Conservation (phyloP, 345 rosid species). For the Geranium rotundifolium region DNA sequence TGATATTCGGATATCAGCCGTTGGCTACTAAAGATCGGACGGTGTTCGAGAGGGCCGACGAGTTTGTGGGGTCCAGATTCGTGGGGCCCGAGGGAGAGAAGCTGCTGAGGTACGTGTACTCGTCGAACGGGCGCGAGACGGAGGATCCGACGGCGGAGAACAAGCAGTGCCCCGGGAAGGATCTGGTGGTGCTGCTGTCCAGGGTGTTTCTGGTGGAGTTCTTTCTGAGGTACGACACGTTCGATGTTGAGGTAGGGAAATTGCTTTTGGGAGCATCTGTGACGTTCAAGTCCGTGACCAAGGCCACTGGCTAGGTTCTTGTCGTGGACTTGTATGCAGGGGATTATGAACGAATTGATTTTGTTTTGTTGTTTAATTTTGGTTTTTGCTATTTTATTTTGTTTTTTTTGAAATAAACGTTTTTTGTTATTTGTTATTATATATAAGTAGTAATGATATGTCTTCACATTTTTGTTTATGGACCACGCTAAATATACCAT, state of each 20-base stretch:
- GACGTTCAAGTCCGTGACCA: conserved; percentile 3
- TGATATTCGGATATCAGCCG: conserved; percentile 43
- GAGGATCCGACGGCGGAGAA: conserved; percentile 27
- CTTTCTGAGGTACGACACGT: conserved; percentile 42
- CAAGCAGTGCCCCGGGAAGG: conserved; percentile 45
- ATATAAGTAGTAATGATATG: too few species aligned
- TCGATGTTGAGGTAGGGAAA: conserved; percentile 13
- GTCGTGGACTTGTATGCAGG: too few species aligned
- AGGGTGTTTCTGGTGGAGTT: conserved; percentile 35
- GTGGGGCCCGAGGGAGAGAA: conserved; percentile 27
- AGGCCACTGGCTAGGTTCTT: too few species aligned
- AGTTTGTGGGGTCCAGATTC: conserved; percentile 33
- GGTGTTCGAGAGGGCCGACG: conserved; percentile 26
- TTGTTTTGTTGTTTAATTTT: too few species aligned
- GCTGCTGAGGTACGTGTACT: conserved; percentile 34
- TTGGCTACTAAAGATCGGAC: conserved; percentile 32
- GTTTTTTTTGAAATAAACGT: too few species aligned
- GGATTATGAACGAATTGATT: too few species aligned
- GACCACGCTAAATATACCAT: too few species aligned
- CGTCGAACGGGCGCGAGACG: conserved; percentile 43
- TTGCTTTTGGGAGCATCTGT: conserved; percentile 13
- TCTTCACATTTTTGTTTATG: too few species aligned
- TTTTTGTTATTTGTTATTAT: too few species aligned
- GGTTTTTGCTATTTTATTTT: too few species aligned
- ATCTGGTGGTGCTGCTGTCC: conserved; percentile 31